A percentile compares a stretch with the other conserved stretches of the same genome.
Conservation (phyloP, 1,284 basidiomycete genomes). For the Cystobasidium pallidum region DNA sequence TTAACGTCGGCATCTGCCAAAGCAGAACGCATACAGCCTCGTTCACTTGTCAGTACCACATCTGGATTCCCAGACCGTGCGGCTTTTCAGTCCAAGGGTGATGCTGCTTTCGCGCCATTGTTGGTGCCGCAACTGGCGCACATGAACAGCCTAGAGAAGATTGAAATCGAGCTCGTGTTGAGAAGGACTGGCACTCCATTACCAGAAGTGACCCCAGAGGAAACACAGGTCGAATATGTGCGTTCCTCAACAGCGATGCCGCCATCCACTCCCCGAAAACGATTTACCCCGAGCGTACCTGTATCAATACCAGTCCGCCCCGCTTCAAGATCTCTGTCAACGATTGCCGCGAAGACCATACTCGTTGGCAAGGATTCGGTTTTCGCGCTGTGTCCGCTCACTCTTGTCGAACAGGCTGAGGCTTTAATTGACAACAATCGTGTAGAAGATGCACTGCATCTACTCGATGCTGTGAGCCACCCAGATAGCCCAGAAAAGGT, state of each 20-base stretch:
- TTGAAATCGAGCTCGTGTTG: slow-evolving; percentile 53
- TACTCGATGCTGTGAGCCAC: slow-evolving; percentile 65
- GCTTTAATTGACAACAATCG: slow-evolving; percentile 68
- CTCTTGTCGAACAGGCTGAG: slow-evolving; percentile 72
- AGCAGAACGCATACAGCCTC: slow-evolving; percentile 55
- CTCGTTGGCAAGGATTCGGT: slow-evolving; percentile 67
- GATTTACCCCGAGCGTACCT: slow-evolving; percentile 5
- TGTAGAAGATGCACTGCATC: slow-evolving; percentile 66
- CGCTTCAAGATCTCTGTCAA: slow-evolving; percentile 38
- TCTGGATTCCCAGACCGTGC: slow-evolving; percentile 32
- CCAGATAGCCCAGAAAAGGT: slow-evolving; percentile 38
- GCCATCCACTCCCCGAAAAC: slow-evolving; percentile 15
- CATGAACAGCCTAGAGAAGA: slow-evolving; percentile 39
- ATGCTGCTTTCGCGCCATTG: slow-evolving; percentile 24
- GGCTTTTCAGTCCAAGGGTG: not conserved
- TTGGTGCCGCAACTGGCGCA: slow-evolving; percentile 44
- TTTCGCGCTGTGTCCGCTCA: slow-evolving; percentile 70
- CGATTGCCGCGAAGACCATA: slow-evolving; percentile 58
- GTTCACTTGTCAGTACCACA: slow-evolving; percentile 48
- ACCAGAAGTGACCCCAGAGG: not conserved
- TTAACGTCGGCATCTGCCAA: slow-evolving; percentile 24
- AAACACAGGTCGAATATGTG: not conserved
- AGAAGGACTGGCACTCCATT: not conserved
- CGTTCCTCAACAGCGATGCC: not conserved
- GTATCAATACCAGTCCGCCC: slow-evolving; percentile 31